These are phyloP conservation scores for Brasenia schreberi DNA, from an alignment of 164 flowering plant genomes.

Conservation along the genomic window DNA sequence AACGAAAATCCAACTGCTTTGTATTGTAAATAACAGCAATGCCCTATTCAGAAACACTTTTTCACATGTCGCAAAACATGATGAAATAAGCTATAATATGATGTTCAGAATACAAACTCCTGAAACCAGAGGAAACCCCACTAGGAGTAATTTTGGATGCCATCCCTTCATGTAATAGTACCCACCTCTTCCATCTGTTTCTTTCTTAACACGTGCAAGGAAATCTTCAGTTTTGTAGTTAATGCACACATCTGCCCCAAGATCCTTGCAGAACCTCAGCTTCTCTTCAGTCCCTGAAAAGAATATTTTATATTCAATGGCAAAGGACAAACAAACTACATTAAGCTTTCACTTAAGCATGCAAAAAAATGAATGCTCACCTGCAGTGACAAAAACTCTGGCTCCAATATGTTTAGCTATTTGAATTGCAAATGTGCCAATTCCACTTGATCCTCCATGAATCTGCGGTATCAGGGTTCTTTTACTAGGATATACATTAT, in stretches of 20 bases:
- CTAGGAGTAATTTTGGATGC: no score
- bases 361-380: conserved; percentile 11
- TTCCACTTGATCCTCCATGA: conserved; percentile 97
- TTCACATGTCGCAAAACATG: no score
- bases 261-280: conserved; percentile 56
- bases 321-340: neutral
- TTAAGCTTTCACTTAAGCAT: neutral
- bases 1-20: no score
- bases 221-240: conserved; percentile 95
- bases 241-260: conserved; percentile 93
- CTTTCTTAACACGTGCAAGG: conserved; percentile 80
- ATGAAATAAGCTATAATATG: no score
- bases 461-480: conserved; percentile 25
- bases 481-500: no score
- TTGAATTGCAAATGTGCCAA: conserved; percentile 93
- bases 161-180: no score
- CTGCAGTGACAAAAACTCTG: conserved; percentile 84
- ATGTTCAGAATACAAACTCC: no score
- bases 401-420: conserved; percentile 65
- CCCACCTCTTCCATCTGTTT: conserved; percentile 72
- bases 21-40: no score
- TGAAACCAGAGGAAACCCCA: no score
- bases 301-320: no score
- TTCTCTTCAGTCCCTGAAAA: conserved; percentile 60
- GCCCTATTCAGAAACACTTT: no score